Evolutionary conservation across 2,329 filamentous ascomycete genomes (phyloP).

Genomic region (Alternaria burnsii): DNA sequence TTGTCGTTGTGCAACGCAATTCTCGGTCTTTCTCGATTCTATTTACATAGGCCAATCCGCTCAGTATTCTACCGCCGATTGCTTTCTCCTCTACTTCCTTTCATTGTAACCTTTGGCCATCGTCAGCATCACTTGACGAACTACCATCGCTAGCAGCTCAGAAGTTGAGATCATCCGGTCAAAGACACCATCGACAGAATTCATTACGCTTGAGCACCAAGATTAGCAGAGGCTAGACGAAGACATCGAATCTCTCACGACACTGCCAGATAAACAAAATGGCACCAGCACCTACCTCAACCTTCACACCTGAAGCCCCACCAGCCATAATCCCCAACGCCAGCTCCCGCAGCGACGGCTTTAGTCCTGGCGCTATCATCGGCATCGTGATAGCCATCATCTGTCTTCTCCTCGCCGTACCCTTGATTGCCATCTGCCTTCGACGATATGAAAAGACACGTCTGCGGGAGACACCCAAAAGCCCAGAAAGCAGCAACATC

Average conservation of each 20-base stretch:
- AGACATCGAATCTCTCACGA: not conserved
- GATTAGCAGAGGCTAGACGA: not conserved
- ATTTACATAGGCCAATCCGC: not conserved
- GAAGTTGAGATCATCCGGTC: too few relatives aligned
- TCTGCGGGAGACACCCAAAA: constrained; percentile 27
- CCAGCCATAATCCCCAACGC: constrained; percentile 6
- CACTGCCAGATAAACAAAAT: not conserved
- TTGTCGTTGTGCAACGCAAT: not conserved
- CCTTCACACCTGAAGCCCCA: constrained; percentile 22
- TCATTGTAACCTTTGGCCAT: not conserved
- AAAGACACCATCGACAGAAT: not conserved
- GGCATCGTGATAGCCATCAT: constrained; percentile 34
- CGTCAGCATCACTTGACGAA: not conserved
- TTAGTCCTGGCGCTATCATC: constrained; percentile 30
- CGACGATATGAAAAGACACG: constrained; percentile 32
- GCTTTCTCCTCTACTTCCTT: not conserved
- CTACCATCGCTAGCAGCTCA: not conserved
- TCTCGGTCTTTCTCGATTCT: not conserved
- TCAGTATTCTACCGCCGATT: not conserved
- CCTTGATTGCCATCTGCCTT: constrained; percentile 28
- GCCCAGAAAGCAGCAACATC: constrained; percentile 10
- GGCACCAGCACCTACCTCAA: constrained; percentile 1
- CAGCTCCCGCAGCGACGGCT: constrained; percentile 22
- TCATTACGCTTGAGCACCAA: not conserved
- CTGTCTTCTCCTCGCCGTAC: constrained; percentile 27